These are phyloP conservation scores for Lactarius sp. DNA, from an alignment of 768 basidiomycete genomes.

Conservation along the genomic window DNA sequence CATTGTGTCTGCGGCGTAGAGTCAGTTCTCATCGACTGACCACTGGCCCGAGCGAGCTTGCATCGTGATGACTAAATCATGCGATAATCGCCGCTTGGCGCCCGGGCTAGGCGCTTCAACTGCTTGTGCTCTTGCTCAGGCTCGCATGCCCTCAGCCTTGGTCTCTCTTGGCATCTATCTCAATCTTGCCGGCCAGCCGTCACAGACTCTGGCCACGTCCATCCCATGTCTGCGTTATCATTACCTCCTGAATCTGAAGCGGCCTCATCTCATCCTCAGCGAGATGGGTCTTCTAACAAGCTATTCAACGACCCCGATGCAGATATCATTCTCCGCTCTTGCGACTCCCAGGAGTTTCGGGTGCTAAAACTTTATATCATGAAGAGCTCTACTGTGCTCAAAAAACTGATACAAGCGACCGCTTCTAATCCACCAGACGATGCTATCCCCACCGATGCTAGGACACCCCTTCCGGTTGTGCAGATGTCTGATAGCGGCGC, in stretches of 20 bases:
- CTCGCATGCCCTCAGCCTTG: not conserved
- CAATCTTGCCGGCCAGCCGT: not conserved
- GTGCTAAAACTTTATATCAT: not conserved
- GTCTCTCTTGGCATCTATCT: not conserved
- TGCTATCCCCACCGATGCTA: too few relatives aligned
- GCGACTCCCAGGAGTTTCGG: not conserved
- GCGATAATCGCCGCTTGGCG: too few relatives aligned
- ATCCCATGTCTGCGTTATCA: not conserved
- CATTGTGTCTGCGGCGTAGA: too few relatives aligned
- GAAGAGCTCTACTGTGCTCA: not conserved
- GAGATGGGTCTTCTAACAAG: not conserved
- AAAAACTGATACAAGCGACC: not conserved
- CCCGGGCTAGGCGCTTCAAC: too few relatives aligned
- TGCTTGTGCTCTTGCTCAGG: not conserved
- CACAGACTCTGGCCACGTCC: not conserved
- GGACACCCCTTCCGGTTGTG: not conserved
- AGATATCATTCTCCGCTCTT: not conserved
- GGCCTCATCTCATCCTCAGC: not conserved
- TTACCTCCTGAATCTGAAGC: not conserved
- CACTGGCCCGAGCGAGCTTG: too few relatives aligned
- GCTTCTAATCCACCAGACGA: not conserved
- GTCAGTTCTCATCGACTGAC: too few relatives aligned
- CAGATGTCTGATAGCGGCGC: not conserved
- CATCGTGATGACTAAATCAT: too few relatives aligned
- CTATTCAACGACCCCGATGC: constrained; percentile 2